Base-by-base conservation (phyloP, 2,329 filamentous ascomycete genomes). In the Sporothrix humicola region DNA sequence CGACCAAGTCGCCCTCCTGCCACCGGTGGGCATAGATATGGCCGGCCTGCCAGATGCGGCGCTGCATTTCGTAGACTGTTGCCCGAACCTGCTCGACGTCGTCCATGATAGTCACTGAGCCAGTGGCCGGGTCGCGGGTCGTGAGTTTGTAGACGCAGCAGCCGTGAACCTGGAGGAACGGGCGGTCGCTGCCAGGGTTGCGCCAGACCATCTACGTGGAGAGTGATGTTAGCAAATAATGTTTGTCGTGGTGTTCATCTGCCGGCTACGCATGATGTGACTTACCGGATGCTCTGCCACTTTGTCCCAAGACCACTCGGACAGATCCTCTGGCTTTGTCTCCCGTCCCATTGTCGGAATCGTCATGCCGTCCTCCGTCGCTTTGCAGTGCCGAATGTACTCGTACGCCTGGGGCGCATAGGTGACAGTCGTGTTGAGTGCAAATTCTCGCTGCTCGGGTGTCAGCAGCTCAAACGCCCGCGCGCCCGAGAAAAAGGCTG, bases 1-100 rank as follows among this genome's bases (percentile, higher is more conserved):
- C 83, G 0, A 93, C 92, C 74, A 93, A 81, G 79, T 94, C 92
- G 3, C 92, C 92, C 79, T 92, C 89, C 77, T 91, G 84, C 93
- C 92, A 95, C 76, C 94, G 90, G 77, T 94, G 90, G 5, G 91
- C 84, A 79, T 93, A 94, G 10, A 95, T 91, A 75, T 86, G 84
- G 73, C 85, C 80, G 0, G 92, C 91, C 9, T 88, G 87, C 72
- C 73, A 73, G 23, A 74, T 48, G 20, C 46, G 71, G n/a, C 65
- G 65, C 72, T 75, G 74, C 74, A 76, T 59, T 2, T 15, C 58
- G 42, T 75, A 75, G 10, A 75, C 69, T 0, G 65, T 69, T 0
- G 46, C 31, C 17, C 75, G 75, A 6, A 73, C 74, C 48, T 73
- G n/a, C 23, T 73, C 81, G 8, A 76, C 72, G 52, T 76, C 70